phyloP scores from a whole-genome alignment of 2,329 filamentous ascomycete species.

The Epichloe amarillans region DNA sequence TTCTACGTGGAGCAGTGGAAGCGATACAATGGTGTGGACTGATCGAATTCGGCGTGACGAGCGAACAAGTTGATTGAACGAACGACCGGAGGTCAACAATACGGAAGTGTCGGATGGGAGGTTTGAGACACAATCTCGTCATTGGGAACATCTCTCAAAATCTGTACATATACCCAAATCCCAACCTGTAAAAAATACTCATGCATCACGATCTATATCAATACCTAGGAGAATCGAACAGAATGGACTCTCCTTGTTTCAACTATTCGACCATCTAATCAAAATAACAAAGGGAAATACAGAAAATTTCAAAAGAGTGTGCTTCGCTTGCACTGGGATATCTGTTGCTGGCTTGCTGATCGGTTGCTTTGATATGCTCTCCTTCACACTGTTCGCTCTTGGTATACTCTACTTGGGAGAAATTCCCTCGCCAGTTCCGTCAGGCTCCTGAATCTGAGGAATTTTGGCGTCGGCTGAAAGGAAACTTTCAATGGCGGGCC shows the following conservation, averaged over 20 bases:
- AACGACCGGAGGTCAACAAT: background rate
- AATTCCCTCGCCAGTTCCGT: background rate
- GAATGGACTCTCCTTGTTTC: background rate
- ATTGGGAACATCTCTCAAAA: background rate
- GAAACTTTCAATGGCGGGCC: constrained; percentile 33
- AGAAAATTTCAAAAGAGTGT: background rate
- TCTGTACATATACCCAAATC: background rate
- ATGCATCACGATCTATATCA: background rate
- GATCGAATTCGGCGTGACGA: constrained; percentile 10
- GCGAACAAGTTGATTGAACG: background rate
- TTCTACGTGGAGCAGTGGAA: constrained; percentile 56
- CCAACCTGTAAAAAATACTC: background rate
- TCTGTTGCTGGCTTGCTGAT: constrained; percentile 1
- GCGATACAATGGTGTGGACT: constrained; percentile 49
- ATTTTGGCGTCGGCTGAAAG: constrained; percentile 35
- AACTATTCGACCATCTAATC: background rate
- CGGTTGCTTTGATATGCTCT: background rate
- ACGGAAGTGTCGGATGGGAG: background rate
- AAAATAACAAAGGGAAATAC: background rate
- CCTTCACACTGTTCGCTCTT: background rate
- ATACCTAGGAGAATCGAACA: background rate
- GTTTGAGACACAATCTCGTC: background rate
- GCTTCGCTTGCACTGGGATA: constrained; percentile 7
- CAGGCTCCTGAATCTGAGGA: constrained; percentile 15
- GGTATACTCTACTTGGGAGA: background rate